Conservation (phyloP, 2,329 filamentous ascomycete genomes). For the Emericellopsis atlantica region DNA sequence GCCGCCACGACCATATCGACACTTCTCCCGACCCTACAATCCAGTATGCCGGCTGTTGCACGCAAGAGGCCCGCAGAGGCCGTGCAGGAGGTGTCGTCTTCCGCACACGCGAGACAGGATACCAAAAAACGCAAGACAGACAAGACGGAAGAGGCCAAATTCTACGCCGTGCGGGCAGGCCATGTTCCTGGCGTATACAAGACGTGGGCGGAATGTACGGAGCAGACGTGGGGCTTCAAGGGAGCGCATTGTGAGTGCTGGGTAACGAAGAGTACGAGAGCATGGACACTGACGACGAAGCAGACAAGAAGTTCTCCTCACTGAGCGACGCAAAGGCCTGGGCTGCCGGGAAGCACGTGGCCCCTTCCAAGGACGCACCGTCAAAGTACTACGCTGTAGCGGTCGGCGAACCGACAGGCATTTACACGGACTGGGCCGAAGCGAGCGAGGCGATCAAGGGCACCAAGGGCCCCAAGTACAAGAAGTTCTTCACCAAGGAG, state of each 20-base stretch:
- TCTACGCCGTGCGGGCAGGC: conserved; percentile 49
- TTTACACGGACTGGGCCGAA: conserved; percentile 53
- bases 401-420: conserved; percentile 42
- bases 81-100: background rate
- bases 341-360: conserved; percentile 43
- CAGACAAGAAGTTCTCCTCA: conserved; percentile 70
- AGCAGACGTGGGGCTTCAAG: conserved; percentile 45
- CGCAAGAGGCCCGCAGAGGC: conserved; percentile 13
- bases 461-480: conserved; percentile 57
- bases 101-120: conserved; percentile 4
- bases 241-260: conserved; percentile 53
- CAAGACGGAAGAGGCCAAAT: conserved; percentile 31
- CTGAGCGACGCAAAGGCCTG: conserved; percentile 69
- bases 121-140: conserved; percentile 38
- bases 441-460: conserved; percentile 64
- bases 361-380: conserved; percentile 24
- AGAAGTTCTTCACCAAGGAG: conserved; percentile 51
- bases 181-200: conserved; percentile 47
- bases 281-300: background rate
- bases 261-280: background rate
- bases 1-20: background rate
- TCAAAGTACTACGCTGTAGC: conserved; percentile 49
- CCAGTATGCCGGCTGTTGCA: background rate
- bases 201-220: conserved; percentile 47
- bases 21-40: background rate